Conservation (phyloP, 108 stramenopile species). For the Cyclostephanos tholiformis region DNA sequence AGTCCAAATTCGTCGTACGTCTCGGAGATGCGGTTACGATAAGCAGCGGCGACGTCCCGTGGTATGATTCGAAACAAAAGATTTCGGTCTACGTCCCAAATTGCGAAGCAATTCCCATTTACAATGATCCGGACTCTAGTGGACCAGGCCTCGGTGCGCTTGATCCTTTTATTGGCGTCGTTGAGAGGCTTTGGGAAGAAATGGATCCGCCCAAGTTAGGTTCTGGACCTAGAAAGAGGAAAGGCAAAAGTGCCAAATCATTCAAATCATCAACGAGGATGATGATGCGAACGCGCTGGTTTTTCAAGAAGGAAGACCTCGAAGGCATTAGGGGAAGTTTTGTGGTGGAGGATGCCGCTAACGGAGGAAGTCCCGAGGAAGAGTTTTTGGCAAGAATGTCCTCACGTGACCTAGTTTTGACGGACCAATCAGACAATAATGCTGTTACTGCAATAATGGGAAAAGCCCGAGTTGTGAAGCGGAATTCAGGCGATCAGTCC, state of each 20-base stretch:
- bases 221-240: constrained; percentile 36
- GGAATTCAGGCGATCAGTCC: constrained; percentile 30
- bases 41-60: constrained; percentile 46
- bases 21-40: constrained; percentile 61
- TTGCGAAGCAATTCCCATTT: constrained; percentile 18
- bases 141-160: constrained; percentile 47
- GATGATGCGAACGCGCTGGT: constrained; percentile 37
- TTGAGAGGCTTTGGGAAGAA: constrained; percentile 73
- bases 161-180: constrained; percentile 60
- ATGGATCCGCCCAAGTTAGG: constrained; percentile 29
- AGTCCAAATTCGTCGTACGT: constrained; percentile 37
- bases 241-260: constrained; percentile 8
- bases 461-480: constrained; percentile 45
- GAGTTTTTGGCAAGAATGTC: constrained; percentile 44
- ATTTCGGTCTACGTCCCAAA: constrained; percentile 3
- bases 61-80: constrained; percentile 16
- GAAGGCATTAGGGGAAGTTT: constrained; percentile 52
- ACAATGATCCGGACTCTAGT: constrained; percentile 36
- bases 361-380: constrained; percentile 26
- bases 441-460: constrained; percentile 59
- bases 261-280: constrained; percentile 9
- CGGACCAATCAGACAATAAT: constrained; percentile 71
- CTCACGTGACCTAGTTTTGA: constrained; percentile 58
- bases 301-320: constrained; percentile 62
- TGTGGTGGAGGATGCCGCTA: constrained; percentile 29